These are phyloP conservation scores for Platanus orientalis DNA, from an alignment of 164 flowering plant species.

Conservation along the genomic window DNA sequence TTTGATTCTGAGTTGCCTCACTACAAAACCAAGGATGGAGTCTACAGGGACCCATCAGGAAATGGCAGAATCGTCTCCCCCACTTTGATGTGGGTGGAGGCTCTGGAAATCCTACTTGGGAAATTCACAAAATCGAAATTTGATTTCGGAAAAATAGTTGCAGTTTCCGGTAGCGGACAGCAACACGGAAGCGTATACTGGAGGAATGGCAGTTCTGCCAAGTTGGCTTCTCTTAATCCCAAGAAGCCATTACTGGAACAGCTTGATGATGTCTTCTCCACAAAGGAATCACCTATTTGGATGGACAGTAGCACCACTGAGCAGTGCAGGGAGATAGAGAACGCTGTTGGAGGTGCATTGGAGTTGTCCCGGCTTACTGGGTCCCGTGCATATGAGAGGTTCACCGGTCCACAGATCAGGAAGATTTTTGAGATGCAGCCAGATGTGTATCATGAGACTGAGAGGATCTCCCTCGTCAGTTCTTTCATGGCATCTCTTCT, in stretches of 20 bases:
- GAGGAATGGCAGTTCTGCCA: constrained; percentile 60
- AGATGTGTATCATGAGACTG: constrained; percentile 61
- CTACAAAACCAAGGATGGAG: constrained; percentile 89
- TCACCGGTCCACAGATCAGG: constrained; percentile 83
- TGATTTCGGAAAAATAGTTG: constrained; percentile 65
- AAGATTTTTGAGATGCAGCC: constrained; percentile 67
- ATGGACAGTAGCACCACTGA: constrained; percentile 94
- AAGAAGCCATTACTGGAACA: constrained; percentile 52
- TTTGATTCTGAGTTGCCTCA: constrained; percentile 87
- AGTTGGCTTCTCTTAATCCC: constrained; percentile 58
- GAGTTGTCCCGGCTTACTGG: constrained; percentile 76
- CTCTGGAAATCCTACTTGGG: constrained; percentile 67
- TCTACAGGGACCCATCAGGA: constrained; percentile 56
- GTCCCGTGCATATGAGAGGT: constrained; percentile 84
- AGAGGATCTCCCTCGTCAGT: constrained; percentile 95
- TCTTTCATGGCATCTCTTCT: constrained; percentile 91
- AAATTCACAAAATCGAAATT: constrained; percentile 49
- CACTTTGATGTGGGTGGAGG: constrained; percentile 94
- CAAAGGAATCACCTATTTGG: constrained; percentile 85
- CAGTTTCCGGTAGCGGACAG: constrained; percentile 96
- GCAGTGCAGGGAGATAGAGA: constrained; percentile 83
- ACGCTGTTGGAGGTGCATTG: constrained; percentile 81
- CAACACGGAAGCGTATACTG: constrained; percentile 99
- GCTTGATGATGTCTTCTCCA: constrained; percentile 61
- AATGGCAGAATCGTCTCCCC: constrained; percentile 93